Evolutionary conservation across 345 rosid genomes (phyloP).

Genomic region (Eucalyptus sp.): DNA sequence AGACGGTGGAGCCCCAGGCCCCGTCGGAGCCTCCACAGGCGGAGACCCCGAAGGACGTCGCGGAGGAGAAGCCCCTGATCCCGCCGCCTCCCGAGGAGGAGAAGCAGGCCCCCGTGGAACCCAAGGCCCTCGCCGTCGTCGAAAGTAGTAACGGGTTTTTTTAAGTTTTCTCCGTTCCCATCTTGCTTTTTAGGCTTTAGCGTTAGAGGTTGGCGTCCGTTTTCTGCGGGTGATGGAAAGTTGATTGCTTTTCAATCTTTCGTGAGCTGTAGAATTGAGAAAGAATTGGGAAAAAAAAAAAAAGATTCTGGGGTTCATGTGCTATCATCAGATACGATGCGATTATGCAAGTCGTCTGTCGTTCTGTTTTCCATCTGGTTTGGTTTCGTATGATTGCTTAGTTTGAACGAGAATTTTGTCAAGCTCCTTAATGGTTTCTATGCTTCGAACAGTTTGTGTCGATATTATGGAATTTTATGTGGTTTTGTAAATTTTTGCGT

Average conservation of each 20-base stretch:
- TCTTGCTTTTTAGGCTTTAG: not conserved
- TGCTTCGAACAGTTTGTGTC: not conserved
- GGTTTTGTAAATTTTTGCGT: not conserved
- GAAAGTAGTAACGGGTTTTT: constrained; percentile 21
- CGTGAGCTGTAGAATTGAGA: not conserved
- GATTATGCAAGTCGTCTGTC: not conserved
- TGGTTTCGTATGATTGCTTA: not conserved
- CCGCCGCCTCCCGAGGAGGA: constrained; percentile 15
- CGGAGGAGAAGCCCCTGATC: constrained; percentile 32
- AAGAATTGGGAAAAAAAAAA: rapidly evolving
- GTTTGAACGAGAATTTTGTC: not conserved
- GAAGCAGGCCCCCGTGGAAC: not conserved
- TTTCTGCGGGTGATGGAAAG: not conserved
- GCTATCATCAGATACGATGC: not conserved
- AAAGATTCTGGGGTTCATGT: not conserved
- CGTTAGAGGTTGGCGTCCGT: not conserved
- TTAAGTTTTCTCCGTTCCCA: not conserved
- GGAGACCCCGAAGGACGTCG: constrained; percentile 15
- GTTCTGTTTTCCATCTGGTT: not conserved
- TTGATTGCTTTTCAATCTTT: not conserved
- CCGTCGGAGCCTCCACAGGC: constrained; percentile 5
- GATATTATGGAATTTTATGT: not conserved
- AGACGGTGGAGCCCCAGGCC: constrained; percentile 23
- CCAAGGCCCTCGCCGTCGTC: constrained; percentile 16
- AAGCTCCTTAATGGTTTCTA: not conserved